Base-by-base conservation (phyloP, 73 alveolate species). In the Paraurostyla sp. region DNA sequence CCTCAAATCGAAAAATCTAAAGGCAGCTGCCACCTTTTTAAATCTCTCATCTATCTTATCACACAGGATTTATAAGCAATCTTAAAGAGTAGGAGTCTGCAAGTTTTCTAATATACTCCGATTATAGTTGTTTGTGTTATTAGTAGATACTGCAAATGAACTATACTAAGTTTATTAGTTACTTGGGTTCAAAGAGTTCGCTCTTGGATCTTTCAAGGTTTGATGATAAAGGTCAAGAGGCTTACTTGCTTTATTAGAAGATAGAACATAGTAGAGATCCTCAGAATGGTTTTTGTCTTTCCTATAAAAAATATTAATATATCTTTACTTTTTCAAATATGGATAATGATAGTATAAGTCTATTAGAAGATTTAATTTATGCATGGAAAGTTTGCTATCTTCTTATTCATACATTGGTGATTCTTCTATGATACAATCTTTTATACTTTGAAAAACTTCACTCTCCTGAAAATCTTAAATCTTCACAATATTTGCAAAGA, bases 1-100 rank as follows among this genome's bases (percentile, higher is more conserved):
- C 35, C 76, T 35, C 42, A 83, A 83, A 62, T 83, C 92, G 52
- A 83, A 83, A 65, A 63, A 83, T 42, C 92, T 60, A 76, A 83
- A 83, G 16, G 92, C 92, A 11, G 16, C 49, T 2, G 84, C 85
- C 3, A 83, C 73, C 33, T 83, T 83, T 43, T 49, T 40, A 48
- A 83, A 83, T 59, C 92, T 40, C 48, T 83, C 92, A 54, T 60
- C 85, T 33, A 83, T 83, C 41, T 83, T 83, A 40, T 56, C 59
- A 25, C 85, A 83, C 23, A 83, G 85, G 23, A 62, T 30, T 29
- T 65, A 36, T 3, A 78, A 60, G 30, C 89, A 78, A 23, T 78
- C 89, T 78, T 78, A 52, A 11, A 78, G 3, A n/a, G 48, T 48
- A 32, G 49, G 69, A 56, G 36, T 36, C 15, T 16, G 36, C n/a